Evolutionary conservation across 805 yeast genomes (phyloP).

Genomic region (Candida odintsovae): DNA sequence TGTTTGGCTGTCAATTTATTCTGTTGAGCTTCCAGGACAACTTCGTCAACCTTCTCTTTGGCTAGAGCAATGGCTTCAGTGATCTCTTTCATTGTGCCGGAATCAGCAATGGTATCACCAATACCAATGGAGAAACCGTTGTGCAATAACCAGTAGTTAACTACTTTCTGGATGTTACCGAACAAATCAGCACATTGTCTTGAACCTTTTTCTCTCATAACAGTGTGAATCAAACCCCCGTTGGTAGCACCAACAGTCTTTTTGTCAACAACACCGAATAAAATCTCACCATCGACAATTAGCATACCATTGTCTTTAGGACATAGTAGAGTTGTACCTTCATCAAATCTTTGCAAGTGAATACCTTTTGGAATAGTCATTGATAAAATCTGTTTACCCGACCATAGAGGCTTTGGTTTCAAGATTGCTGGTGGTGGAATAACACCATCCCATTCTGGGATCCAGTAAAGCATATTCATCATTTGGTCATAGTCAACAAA

Average conservation of each 20-base stretch:
- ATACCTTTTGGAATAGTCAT: constrained; percentile 95
- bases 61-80: constrained; percentile 92
- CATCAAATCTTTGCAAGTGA: constrained; percentile 90
- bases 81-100: constrained; percentile 90
- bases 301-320: constrained; percentile 96
- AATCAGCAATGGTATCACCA: constrained; percentile 99
- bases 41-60: constrained; percentile 89
- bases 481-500: constrained; percentile 91
- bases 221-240: constrained; percentile 96
- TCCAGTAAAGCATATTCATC: constrained; percentile 96
- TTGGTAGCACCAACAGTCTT: constrained; percentile 98
- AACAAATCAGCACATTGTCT: constrained; percentile 82
- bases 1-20: constrained; percentile 91
- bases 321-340: constrained; percentile 71
- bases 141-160: constrained; percentile 93
- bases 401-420: constrained; percentile 95
- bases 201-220: constrained; percentile 97
- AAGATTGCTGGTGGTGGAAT: constrained; percentile 92
- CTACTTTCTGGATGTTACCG: constrained; percentile 91
- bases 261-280: constrained; percentile 97
- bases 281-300: constrained; percentile 89
- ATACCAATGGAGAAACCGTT: constrained; percentile 98
- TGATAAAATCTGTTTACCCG: constrained; percentile 92
- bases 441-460: constrained; percentile 98
- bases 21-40: constrained; percentile 86